Conservation (phyloP, 140 eudicot genomes). For the Senecio squalidus region DNA sequence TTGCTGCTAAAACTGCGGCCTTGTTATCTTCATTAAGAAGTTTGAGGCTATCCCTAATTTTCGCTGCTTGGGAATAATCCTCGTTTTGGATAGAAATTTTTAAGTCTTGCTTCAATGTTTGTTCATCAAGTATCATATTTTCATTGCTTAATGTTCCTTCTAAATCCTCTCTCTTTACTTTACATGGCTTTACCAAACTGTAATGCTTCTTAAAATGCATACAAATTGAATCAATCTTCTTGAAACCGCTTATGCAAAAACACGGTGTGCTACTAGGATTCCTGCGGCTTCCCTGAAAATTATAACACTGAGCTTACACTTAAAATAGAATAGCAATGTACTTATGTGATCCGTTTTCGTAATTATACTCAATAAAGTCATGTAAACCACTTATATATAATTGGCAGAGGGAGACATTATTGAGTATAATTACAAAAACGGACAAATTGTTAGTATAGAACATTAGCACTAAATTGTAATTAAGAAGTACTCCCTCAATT, state of each 20-base stretch:
- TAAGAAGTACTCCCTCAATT: too few relatives aligned
- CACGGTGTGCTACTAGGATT: conserved; percentile 32
- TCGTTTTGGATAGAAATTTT: conserved; percentile 69
- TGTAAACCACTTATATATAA: too few relatives aligned
- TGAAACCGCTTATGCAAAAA: conserved; percentile 18
- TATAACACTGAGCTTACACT: background rate
- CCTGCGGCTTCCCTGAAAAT: conserved; percentile 20
- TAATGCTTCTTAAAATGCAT: conserved; percentile 24
- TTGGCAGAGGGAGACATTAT: too few relatives aligned
- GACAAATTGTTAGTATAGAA: too few relatives aligned
- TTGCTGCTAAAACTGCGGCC: conserved; percentile 81
- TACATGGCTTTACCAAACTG: conserved; percentile 33
- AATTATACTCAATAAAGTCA: too few relatives aligned
- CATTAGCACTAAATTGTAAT: too few relatives aligned
- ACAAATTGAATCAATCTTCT: background rate
- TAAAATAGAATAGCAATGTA: too few relatives aligned
- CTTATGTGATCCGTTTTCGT: too few relatives aligned
- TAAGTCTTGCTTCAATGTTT: conserved; percentile 60
- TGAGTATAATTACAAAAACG: too few relatives aligned
- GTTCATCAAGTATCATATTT: conserved; percentile 50
- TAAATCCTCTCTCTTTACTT: conserved; percentile 56
- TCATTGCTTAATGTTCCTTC: conserved; percentile 64
- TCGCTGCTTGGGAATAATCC: conserved; percentile 86
- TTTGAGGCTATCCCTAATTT: conserved; percentile 68
- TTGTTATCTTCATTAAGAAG: conserved; percentile 79